phyloP scores from a whole-genome alignment of 345 rosid species.

The Gossypium ekmanianum region DNA sequence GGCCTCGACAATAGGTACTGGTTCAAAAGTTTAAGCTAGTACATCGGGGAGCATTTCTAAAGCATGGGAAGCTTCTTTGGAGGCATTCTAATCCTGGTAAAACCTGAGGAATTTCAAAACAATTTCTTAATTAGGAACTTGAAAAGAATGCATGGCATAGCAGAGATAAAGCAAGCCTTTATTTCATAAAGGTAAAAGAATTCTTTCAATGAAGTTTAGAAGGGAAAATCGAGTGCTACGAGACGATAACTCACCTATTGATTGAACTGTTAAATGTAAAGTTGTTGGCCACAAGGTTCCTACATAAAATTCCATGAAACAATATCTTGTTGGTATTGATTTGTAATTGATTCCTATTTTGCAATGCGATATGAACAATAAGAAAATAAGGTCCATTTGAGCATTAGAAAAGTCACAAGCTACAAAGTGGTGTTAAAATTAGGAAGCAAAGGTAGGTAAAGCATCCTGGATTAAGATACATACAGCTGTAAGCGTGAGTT shows the following conservation, averaged over 20 bases:
- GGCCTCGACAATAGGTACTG: not conserved
- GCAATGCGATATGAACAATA: not conserved
- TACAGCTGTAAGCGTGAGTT: slow-evolving; percentile 27
- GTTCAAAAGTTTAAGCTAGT: slow-evolving; percentile 5
- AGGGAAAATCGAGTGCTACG: not conserved
- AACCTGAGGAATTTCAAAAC: slow-evolving; percentile 24
- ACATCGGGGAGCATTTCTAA: slow-evolving; percentile 28
- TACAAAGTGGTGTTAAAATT: not conserved
- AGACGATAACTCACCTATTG: slow-evolving; percentile 18
- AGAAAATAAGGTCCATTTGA: not conserved
- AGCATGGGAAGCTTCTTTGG: slow-evolving; percentile 35
- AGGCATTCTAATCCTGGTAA: slow-evolving; percentile 37
- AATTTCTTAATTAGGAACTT: not conserved
- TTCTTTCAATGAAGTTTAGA: not conserved
- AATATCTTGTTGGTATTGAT: not conserved
- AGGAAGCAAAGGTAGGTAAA: not conserved
- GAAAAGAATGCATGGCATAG: not conserved
- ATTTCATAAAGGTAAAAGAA: not conserved
- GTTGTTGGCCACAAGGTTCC: slow-evolving; percentile 39
- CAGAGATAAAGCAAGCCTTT: not conserved
- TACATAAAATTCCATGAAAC: slow-evolving; percentile 15
- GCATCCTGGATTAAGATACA: slow-evolving; percentile 9
- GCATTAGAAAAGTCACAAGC: not conserved
- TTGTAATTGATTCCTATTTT: not conserved
- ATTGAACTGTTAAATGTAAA: slow-evolving; percentile 29